A percentile compares a stretch with the other conserved stretches of the same genome.
Evolutionary conservation across 345 rosid genomes (phyloP).

Genomic region (Linum tenue): DNA sequence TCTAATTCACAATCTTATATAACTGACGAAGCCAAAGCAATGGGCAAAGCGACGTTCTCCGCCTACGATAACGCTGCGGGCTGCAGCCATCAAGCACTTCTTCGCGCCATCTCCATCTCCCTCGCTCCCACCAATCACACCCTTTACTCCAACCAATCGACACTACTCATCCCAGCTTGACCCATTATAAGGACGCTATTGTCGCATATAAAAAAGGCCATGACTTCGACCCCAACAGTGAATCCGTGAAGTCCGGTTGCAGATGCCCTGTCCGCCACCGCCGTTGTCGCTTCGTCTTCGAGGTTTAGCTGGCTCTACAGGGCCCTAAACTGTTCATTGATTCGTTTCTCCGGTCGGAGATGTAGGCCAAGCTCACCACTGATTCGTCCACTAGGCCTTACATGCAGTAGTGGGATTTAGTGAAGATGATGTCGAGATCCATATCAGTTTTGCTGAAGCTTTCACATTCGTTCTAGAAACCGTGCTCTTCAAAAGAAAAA

Average conservation of each 20-base stretch:
- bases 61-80: slow-evolving; percentile 47
- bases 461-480: no score
- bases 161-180: slow-evolving; percentile 66
- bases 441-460: no score
- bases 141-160: slow-evolving; percentile 94
- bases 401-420: slow-evolving; percentile 77
- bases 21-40: slow-evolving; percentile 34
- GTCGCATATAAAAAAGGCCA: slow-evolving; percentile 66
- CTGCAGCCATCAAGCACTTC: slow-evolving; percentile 67
- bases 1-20: not conserved
- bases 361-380: slow-evolving; percentile 28
- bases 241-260: slow-evolving; percentile 70
- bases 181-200: slow-evolving; percentile 48
- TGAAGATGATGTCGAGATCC: slow-evolving; percentile 83
- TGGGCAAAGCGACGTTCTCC: slow-evolving; percentile 95
- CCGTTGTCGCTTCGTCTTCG: slow-evolving; percentile 13
- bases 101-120: slow-evolving; percentile 47
- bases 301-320: slow-evolving; percentile 37
- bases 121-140: slow-evolving; percentile 76
- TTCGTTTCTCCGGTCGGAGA: no score
- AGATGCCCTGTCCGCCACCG: slow-evolving; percentile 34
- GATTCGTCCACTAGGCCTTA: slow-evolving; percentile 62
- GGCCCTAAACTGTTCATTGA: slow-evolving; percentile 6
- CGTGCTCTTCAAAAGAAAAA: no score
- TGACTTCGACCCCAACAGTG: slow-evolving; percentile 78